Evolutionary conservation across 164 flowering plant genomes (phyloP).

Genomic region (Echeveria elegans): DNA sequence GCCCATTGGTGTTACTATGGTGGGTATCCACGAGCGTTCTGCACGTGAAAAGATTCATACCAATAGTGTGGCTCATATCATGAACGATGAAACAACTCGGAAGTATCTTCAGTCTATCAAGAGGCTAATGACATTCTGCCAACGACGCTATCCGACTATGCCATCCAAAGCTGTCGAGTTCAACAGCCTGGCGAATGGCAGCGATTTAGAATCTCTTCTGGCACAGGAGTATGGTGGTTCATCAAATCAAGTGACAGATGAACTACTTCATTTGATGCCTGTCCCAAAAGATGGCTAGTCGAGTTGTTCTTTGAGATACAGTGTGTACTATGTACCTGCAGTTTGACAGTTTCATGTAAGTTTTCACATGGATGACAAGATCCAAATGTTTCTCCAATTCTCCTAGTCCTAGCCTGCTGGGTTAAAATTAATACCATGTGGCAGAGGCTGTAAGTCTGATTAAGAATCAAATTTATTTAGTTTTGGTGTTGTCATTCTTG

Average conservation of each 20-base stretch:
- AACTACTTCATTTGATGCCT: constrained; percentile 53
- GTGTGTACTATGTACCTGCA: too few species aligned
- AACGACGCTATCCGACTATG: constrained; percentile 81
- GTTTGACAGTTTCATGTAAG: too few species aligned
- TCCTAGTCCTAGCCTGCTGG: too few species aligned
- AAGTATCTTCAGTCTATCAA: constrained; percentile 92
- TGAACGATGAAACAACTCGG: constrained; percentile 98
- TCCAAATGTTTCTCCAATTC: too few species aligned
- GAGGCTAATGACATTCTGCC: constrained; percentile 90
- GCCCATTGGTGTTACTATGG: constrained; percentile 99
- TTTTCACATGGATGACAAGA: too few species aligned
- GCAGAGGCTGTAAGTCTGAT: too few species aligned
- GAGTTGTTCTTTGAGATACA: not conserved
- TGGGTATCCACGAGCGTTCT: constrained; percentile 99
- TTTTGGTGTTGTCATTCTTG: too few species aligned
- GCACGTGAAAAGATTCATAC: constrained; percentile 98
- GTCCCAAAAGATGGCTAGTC: constrained; percentile 23
- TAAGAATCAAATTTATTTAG: too few species aligned
- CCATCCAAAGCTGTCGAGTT: constrained; percentile 98
- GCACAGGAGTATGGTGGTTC: constrained; percentile 41
- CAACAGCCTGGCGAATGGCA: constrained; percentile 96
- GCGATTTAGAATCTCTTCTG: constrained; percentile 80
- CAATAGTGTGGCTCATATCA: constrained; percentile 96
- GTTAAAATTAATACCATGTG: too few species aligned
- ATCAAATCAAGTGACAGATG: constrained; percentile 36